A percentile compares a stretch with the other conserved stretches of the same genome.
phyloP scores from a whole-genome alignment of 2,329 filamentous ascomycete species.

The Pezicula rhizophila region DNA sequence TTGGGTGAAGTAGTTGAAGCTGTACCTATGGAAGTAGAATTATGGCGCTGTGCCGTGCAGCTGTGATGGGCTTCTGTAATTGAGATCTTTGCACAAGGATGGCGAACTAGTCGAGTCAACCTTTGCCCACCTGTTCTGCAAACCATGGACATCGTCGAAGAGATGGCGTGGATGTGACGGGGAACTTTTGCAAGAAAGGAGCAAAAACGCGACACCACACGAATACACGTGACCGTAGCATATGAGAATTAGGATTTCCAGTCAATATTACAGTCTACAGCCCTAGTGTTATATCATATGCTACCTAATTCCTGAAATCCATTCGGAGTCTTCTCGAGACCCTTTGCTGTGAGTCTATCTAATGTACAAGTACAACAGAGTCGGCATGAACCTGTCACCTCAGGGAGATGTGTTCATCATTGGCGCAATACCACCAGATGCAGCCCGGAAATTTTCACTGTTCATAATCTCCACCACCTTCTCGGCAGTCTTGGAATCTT shows the following conservation, averaged over 20 bases:
- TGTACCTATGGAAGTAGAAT: background rate
- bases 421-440: slow-evolving; percentile 22
- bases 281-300: background rate
- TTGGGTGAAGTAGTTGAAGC: background rate
- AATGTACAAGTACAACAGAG: slow-evolving; percentile 6
- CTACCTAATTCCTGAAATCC: background rate
- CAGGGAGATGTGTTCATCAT: slow-evolving; percentile 11
- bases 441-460: slow-evolving; percentile 38
- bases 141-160: background rate
- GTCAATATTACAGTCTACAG: background rate
- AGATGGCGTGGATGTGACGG: background rate
- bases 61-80: too few relatives aligned
- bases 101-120: too few relatives aligned
- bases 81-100: too few relatives aligned
- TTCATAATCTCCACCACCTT: slow-evolving; percentile 53
- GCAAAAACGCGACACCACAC: slow-evolving; percentile 9
- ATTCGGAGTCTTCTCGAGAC: slow-evolving; percentile 1
- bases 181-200: background rate
- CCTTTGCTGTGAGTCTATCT: background rate
- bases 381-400: background rate
- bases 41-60: too few relatives aligned
- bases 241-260: background rate
- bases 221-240: slow-evolving; percentile 15
- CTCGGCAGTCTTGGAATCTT: slow-evolving; percentile 42
- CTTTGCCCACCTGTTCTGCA: background rate